Conservation (phyloP, 306 rosid genomes). For the Trichosanthes truncata region DNA sequence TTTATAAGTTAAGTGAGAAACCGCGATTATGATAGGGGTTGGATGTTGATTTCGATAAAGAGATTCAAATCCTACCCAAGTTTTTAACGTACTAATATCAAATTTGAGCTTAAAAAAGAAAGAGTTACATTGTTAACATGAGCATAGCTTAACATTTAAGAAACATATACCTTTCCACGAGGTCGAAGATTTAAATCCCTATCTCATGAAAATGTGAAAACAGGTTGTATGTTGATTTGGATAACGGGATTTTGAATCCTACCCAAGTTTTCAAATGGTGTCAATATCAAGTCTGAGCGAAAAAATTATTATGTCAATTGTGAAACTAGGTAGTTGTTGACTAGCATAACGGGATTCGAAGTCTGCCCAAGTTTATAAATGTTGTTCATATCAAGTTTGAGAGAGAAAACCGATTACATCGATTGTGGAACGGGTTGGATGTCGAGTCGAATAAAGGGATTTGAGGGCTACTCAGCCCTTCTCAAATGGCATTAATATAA, state of each 20-base stretch:
- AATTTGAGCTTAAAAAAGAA: neutral
- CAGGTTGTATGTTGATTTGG: neutral
- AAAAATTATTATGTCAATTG: neutral
- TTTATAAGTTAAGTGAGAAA: neutral
- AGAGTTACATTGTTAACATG: no score
- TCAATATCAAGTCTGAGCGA: neutral
- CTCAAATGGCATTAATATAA: neutral
- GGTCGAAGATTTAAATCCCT: neutral
- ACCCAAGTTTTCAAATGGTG: neutral
- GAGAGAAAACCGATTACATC: neutral
- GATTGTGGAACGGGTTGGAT: neutral
- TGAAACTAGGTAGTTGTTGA: neutral
- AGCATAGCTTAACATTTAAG: no score
- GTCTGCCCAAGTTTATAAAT: neutral
- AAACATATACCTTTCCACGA: neutral
- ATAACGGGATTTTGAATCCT: neutral
- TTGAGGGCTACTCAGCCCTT: neutral
- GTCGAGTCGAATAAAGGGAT: neutral
- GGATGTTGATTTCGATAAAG: neutral
- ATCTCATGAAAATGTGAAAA: neutral
- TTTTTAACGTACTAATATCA: neutral
- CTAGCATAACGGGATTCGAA: neutral
- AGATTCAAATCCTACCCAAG: neutral
- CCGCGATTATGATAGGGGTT: neutral
- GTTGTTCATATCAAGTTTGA: neutral